Percentiles rank a stretch among this genome's conserved stretches.
Evolutionary conservation across 2,329 filamentous ascomycete species (phyloP).

Genomic region (Phymatotrichopsis omnivora): DNA sequence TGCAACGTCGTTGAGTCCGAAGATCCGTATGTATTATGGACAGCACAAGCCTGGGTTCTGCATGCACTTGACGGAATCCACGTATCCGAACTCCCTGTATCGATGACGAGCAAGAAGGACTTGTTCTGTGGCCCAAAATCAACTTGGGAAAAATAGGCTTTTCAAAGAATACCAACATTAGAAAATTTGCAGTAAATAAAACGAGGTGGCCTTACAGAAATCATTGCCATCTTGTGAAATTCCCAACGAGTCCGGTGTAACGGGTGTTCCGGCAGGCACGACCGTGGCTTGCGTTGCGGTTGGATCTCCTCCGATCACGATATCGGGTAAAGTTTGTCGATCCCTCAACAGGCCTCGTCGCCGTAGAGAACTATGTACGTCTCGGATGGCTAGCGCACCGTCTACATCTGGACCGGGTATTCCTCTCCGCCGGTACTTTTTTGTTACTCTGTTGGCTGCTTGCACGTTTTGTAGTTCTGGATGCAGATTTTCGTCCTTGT

Average conservation of each 20-base stretch:
- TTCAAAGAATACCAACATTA: conserved; percentile 5
- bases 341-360: conserved; percentile 14
- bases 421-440: conserved; percentile 22
- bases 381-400: conserved; percentile 17
- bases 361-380: conserved; percentile 16
- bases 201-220: conserved; percentile 36
- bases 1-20: conserved; percentile 55
- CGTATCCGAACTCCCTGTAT: conserved; percentile 60
- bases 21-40: conserved; percentile 60
- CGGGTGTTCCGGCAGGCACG: conserved; percentile 40
- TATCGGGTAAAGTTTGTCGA: conserved; percentile 7
- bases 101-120: conserved; percentile 51
- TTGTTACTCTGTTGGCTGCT: conserved; percentile 21
- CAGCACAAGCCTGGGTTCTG: conserved; percentile 52
- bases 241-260: conserved; percentile 43
- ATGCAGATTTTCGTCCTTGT: conserved; percentile 16
- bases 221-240: conserved; percentile 56
- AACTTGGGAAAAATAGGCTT: conserved; percentile 50
- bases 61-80: conserved; percentile 75
- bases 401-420: conserved; percentile 20
- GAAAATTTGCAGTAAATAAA: background rate
- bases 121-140: conserved; percentile 47
- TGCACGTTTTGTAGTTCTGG: conserved; percentile 20
- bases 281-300: conserved; percentile 7
- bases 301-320: conserved; percentile 6